Evolutionary conservation across 768 basidiomycete species (phyloP).

Genomic region (Mycena rosella): DNA sequence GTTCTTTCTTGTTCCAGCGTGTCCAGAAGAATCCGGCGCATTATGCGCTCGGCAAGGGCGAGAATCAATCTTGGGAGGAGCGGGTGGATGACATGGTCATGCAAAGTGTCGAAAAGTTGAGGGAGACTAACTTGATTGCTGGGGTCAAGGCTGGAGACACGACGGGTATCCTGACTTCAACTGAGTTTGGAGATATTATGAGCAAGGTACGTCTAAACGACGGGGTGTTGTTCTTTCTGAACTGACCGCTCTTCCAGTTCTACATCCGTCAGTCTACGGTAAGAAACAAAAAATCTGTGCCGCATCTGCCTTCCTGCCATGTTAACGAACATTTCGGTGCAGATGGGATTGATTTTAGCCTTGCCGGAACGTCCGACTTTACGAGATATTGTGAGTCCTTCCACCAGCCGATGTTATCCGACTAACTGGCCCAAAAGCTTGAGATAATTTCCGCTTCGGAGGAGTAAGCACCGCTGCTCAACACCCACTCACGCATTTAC

Average conservation of each 20-base stretch:
- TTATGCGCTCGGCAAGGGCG: constrained; percentile 74
- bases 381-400: constrained; percentile 73
- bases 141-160: constrained; percentile 53
- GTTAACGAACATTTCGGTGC: neutral
- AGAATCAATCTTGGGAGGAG: constrained; percentile 75
- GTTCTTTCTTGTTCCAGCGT: constrained; percentile 89
- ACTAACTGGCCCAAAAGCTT: constrained; percentile 55
- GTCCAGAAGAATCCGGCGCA: constrained; percentile 86
- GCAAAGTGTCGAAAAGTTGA: constrained; percentile 71
- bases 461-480: constrained; percentile 61
- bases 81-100: constrained; percentile 80
- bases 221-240: neutral
- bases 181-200: constrained; percentile 89
- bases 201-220: constrained; percentile 69
- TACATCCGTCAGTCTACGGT: constrained; percentile 82
- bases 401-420: neutral
- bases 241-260: constrained; percentile 60
- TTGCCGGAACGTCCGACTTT: constrained; percentile 67
- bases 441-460: constrained; percentile 74
- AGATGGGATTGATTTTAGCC: constrained; percentile 79
- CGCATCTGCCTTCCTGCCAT: neutral
- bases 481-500: neutral
- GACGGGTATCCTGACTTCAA: constrained; percentile 62
- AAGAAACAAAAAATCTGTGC: constrained; percentile 30
- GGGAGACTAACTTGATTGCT: constrained; percentile 71